Evolutionary conservation across 2,329 filamentous ascomycete genomes (phyloP).

Genomic region (Magnaporthiopsis rhizophila): DNA sequence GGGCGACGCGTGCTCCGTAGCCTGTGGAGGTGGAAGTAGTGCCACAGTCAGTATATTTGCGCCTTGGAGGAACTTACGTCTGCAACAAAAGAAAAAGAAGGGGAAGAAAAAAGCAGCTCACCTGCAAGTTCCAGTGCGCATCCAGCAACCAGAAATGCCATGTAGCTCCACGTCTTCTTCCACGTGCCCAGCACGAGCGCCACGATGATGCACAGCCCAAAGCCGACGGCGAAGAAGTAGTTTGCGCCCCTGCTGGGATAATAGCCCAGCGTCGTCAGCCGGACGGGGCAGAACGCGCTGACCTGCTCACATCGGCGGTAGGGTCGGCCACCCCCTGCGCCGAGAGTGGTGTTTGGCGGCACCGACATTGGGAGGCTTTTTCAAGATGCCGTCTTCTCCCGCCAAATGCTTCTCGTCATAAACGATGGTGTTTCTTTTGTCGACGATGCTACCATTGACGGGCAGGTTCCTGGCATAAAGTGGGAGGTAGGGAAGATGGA

Average conservation of each 20-base stretch:
- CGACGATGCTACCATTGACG: too few species aligned
- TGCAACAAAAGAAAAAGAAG: neutral
- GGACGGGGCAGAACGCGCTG: constrained; percentile 38
- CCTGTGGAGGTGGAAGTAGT: constrained; percentile 25
- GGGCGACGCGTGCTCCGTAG: constrained; percentile 43
- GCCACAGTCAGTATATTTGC: neutral
- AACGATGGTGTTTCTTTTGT: too few species aligned
- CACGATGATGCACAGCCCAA: constrained; percentile 34
- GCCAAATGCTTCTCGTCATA: too few species aligned
- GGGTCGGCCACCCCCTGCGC: neutral
- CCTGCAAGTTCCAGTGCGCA: constrained; percentile 43
- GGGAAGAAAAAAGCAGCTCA: constrained; percentile 18
- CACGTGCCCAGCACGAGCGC: constrained; percentile 36
- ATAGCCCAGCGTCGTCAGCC: constrained; percentile 46
- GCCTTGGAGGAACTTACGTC: too few species aligned
- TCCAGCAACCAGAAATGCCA: constrained; percentile 38
- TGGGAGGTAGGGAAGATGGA: neutral
- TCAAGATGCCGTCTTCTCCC: neutral
- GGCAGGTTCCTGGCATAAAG: too few species aligned
- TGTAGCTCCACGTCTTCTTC: constrained; percentile 49
- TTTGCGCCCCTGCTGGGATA: constrained; percentile 48
- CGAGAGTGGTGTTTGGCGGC: constrained; percentile 3
- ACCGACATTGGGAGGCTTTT: neutral
- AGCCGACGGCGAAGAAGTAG: constrained; percentile 43
- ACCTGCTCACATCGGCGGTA: constrained; percentile 27